phyloP scores from a whole-genome alignment of 129 eudicot species.

The Centaurea solstitialis region DNA sequence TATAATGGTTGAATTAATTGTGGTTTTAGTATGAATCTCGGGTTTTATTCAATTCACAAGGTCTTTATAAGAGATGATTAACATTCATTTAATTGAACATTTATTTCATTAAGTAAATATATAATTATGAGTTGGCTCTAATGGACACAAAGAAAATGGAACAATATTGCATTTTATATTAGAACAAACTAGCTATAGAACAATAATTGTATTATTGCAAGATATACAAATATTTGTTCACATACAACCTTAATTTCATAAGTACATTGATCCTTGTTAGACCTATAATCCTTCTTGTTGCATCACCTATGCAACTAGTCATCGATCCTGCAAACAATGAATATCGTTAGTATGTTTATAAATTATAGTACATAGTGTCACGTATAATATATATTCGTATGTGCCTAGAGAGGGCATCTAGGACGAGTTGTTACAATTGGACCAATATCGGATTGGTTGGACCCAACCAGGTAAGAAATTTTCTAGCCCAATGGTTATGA shows the following conservation, averaged over 20 bases:
- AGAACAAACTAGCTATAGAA: neutral
- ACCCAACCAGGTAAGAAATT: too few species aligned
- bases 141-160: neutral
- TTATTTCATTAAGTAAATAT: neutral
- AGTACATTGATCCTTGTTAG: constrained; percentile 12
- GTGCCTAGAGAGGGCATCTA: too few species aligned
- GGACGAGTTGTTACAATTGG: too few species aligned
- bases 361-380: too few species aligned
- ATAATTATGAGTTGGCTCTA: neutral
- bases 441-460: too few species aligned
- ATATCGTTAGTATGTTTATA: neutral
- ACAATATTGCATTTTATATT: neutral
- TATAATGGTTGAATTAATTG: too few species aligned
- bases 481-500: too few species aligned
- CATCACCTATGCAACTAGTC: neutral
- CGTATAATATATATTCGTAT: too few species aligned
- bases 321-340: constrained; percentile 8
- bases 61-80: too few species aligned
- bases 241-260: constrained; percentile 5
- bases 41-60: too few species aligned
- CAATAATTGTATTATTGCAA: constrained; percentile 11
- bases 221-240: neutral
- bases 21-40: too few species aligned
- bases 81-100: neutral
- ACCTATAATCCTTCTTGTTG: constrained; percentile 13